These are phyloP conservation scores for Luffa aegyptiaca DNA, from an alignment of 306 rosid species.

Conservation along the genomic window DNA sequence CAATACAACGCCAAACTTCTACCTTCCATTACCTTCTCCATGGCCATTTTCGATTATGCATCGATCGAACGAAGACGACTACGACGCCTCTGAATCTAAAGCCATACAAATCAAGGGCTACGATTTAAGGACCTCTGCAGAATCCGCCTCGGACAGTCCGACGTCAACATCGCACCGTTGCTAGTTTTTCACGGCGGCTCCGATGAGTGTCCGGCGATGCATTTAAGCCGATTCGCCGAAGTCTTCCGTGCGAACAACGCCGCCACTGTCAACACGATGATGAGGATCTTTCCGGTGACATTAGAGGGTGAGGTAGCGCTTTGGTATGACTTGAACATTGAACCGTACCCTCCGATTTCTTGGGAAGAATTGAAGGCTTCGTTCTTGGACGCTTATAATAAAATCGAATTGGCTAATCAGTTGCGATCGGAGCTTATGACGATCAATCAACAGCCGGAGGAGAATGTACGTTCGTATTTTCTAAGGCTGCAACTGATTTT, in stretches of 20 bases:
- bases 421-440: constrained; percentile 33
- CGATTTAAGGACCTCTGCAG: neutral
- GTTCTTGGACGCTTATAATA: constrained; percentile 37
- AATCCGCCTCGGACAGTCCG: constrained; percentile 8
- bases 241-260: constrained; percentile 55
- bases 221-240: constrained; percentile 50
- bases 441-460: constrained; percentile 32
- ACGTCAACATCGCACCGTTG: constrained; percentile 35
- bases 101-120: neutral
- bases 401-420: constrained; percentile 26
- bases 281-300: constrained; percentile 51
- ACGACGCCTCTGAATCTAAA: constrained; percentile 13
- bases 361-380: constrained; percentile 55
- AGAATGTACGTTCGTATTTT: constrained; percentile 45
- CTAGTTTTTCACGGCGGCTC: constrained; percentile 42
- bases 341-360: constrained; percentile 35
- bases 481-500: constrained; percentile 48
- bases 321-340: constrained; percentile 68
- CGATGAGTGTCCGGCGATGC: constrained; percentile 36
- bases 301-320: constrained; percentile 51
- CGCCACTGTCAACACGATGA: constrained; percentile 25
- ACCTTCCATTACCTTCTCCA: constrained; percentile 13
- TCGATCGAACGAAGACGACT: constrained; percentile 16
- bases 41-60: neutral
- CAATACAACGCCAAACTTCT: neutral